Percentiles rank a stretch among this genome's conserved stretches.
Evolutionary conservation across 352 stramenopile species (phyloP).

Genomic region (Phytophthora europaea): DNA sequence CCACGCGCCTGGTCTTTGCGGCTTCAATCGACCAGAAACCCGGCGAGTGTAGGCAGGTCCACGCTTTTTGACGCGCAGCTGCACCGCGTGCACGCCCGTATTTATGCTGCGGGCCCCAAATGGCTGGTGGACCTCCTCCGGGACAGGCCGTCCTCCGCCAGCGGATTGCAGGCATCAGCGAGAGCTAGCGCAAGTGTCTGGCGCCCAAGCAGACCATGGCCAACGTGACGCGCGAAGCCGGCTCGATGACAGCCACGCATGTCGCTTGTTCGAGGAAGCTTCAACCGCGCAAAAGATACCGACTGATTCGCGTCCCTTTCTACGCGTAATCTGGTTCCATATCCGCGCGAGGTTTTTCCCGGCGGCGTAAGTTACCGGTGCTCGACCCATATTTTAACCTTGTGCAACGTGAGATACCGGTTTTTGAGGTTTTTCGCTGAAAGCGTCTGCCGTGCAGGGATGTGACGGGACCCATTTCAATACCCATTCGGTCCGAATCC

Average conservation of each 20-base stretch:
- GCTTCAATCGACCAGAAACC: constrained; percentile 26
- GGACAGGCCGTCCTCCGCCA: not conserved
- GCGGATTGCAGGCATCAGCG: not conserved
- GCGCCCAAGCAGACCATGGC: not conserved
- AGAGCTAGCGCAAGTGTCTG: not conserved
- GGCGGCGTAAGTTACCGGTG: not conserved
- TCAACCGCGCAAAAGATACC: constrained; percentile 4
- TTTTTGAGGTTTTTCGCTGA: not conserved
- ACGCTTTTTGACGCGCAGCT: constrained; percentile 28
- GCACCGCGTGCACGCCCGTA: constrained; percentile 18
- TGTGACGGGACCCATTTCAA: not conserved
- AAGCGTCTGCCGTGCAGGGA: not conserved
- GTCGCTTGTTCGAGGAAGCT: not conserved
- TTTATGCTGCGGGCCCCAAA: constrained; percentile 23
- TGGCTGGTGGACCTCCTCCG: constrained; percentile 12
- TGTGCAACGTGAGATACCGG: not conserved
- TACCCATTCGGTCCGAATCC: no score
- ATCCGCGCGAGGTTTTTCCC: not conserved
- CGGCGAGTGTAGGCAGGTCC: not conserved
- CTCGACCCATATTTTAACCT: not conserved
- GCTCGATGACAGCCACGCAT: not conserved
- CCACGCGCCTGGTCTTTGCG: constrained; percentile 18
- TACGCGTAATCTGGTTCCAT: not conserved
- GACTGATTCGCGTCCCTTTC: not conserved
- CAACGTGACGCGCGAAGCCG: not conserved